Conservation (phyloP, 805 yeast species). For the Teunomyces pallodes region DNA sequence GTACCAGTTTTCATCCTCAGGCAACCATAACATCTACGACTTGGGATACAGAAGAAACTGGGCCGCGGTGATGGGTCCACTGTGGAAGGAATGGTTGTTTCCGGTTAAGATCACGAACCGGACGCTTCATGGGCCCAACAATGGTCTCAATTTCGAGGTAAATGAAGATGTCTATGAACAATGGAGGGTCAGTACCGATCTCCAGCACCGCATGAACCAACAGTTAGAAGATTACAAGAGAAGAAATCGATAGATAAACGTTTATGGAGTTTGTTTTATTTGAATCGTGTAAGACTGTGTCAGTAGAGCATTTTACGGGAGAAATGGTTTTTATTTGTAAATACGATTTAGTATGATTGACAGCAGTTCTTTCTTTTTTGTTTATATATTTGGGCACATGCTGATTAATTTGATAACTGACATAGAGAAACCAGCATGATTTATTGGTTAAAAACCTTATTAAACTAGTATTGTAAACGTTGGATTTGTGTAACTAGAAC, state of each 20-base stretch:
- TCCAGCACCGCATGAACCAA: slow-evolving; percentile 45
- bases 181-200: slow-evolving; percentile 37
- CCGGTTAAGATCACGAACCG: slow-evolving; percentile 43
- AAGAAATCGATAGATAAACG: not conserved
- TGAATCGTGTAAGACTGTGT: no score
- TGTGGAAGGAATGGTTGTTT: slow-evolving; percentile 65
- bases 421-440: no score
- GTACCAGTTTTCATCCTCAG: slow-evolving; percentile 35
- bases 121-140: slow-evolving; percentile 18
- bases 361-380: no score
- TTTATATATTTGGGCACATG: no score
- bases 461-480: no score
- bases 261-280: no score
- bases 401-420: no score
- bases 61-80: slow-evolving; percentile 69
- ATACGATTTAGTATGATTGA: no score
- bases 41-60: slow-evolving; percentile 66
- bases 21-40: slow-evolving; percentile 68
- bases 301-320: no score
- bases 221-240: slow-evolving; percentile 28
- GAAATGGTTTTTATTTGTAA: no score
- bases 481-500: no score
- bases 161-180: slow-evolving; percentile 42
- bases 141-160: slow-evolving; percentile 54
- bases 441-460: no score